Evolutionary conservation across 345 rosid genomes (phyloP), one percentile per base, ranked within the genome.

Genomic region (Rhizophora mangle): DNA sequence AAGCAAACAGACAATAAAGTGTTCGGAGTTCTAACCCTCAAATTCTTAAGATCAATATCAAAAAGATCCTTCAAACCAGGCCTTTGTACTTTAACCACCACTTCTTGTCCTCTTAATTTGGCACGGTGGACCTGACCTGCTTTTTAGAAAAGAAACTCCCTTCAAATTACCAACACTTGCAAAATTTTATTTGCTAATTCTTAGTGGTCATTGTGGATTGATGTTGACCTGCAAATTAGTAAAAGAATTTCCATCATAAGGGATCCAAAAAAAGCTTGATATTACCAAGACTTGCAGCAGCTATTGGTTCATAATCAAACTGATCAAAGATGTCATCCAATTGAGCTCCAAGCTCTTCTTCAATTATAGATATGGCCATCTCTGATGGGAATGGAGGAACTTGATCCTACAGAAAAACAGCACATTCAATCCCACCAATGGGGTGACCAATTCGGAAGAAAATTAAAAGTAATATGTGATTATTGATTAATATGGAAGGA

Each of bases 111-210:
- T 79, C 92, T 95, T 76, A 89, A 37, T 82, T 81, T 85, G 56
- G 99, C 99, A 36, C 99, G 92, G 74, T 95, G 99, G 53, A 95
- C 99, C 76, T 95, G 99, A 29, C 99, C 99, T 94, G 85, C 70
- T 76, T 46, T 78, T 47, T 29, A 22, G 9, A 57, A 32, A 36
- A 43, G 16, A 15, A 43, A 43, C 49, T 43, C 49, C 18, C n/a
- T 6, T 65, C 22, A 53, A 60, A 15, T 55, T 53, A 53, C 24
- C 57, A 19, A 53, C 26, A 53, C 2, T 19, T 53, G 26, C 24
- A 53, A 53, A 53, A 7, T 13, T 18, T 30, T 34, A 34, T n/a
- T 66, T 19, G 53, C 59, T 13, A 71, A 11, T 60, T 51, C 51
- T 62, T 63, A 31, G 64, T 59, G 62, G 58, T 57, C 37, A 72